Evolutionary conservation across 2,329 filamentous ascomycete species (phyloP), one percentile per base, ranked within the genome.

Genomic region (Claviceps arundinis): DNA sequence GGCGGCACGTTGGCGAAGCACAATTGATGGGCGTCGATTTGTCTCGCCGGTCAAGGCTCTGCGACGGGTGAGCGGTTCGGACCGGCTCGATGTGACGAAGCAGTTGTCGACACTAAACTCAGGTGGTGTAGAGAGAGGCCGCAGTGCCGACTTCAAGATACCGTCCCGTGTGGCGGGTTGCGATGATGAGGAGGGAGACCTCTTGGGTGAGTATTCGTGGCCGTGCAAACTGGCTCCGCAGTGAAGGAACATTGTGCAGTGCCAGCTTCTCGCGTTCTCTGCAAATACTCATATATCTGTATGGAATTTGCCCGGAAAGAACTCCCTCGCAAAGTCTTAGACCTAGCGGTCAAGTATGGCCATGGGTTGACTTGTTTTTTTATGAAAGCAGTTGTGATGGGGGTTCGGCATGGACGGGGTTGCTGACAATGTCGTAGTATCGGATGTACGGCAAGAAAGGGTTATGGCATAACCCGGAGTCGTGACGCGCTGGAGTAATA

Each of bases 221-320:
- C 77, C 78, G 60, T 81, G 77, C 19, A 81, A 69, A 64, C 77
- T 75, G 48, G 78, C 78, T 46, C 76, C 78, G 17, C 76, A 71
- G 59, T 81, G 78, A 37, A 81, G 66, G 60, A 81, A 78, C 78
- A 82, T 81, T 24, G 38, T 49, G 51, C 30, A 30, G 47, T 17
- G 14, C 22, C 22, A 34, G 30, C 38, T 45, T 22, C 37, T 45
- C 7, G 19, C 9, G 24, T 30, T 40, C 34, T 9, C 19, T 40
- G 41, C 42, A 8, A 30, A 17, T 24, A 22, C 17, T 30, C 42
- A 37, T 34, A 34, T 34, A 34, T 46, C 19, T 40, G 41, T 37
- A 22, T 19, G 11, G 17, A 19, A 8, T 8, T 19, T 3, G 11
- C 43, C 38, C 22, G n/a, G 41, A 17, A 50, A 41, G 38, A 40